Conservation (phyloP, 2,329 filamentous ascomycete genomes). For the Pseudocercospora musae region DNA sequence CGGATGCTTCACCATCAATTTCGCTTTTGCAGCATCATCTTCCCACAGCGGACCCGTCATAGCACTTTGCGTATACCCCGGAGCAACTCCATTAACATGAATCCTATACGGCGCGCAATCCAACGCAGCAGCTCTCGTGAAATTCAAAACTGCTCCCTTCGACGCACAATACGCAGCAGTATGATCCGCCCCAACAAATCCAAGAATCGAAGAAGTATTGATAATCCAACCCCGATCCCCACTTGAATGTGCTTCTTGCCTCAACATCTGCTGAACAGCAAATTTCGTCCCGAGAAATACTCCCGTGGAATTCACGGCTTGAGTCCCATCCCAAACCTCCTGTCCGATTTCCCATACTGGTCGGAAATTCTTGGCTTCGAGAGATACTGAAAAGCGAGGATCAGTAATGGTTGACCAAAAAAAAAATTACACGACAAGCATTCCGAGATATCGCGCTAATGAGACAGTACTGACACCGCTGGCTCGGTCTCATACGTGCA, state of each 20-base stretch:
- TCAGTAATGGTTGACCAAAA: too few species aligned
- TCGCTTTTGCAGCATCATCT: constrained; percentile 23
- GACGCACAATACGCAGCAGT: constrained; percentile 28
- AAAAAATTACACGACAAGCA: too few species aligned
- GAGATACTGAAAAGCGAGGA: constrained; percentile 6
- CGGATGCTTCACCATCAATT: constrained; percentile 33
- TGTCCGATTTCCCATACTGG: constrained; percentile 21
- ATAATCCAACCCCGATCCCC: constrained; percentile 51
- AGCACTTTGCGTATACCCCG: constrained; percentile 26
- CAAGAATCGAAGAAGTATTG: constrained; percentile 48
- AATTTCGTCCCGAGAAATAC: constrained; percentile 48
- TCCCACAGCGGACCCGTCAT: constrained; percentile 25
- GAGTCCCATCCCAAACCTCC: constrained; percentile 25
- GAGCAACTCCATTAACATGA: constrained; percentile 31
- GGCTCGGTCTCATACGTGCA: too few species aligned
- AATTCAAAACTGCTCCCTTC: constrained; percentile 29
- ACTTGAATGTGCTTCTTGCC: constrained; percentile 40
- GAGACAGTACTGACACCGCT: too few species aligned
- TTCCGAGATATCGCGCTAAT: too few species aligned
- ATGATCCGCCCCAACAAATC: constrained; percentile 43
- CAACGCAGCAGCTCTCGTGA: constrained; percentile 29
- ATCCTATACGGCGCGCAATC: constrained; percentile 31
- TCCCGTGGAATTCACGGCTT: constrained; percentile 39
- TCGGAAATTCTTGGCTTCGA: constrained; percentile 20
- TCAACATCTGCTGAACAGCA: constrained; percentile 49